These are phyloP conservation scores for Phytophthora ohioensis DNA, from an alignment of 352 stramenopile species.

Conservation along the genomic window DNA sequence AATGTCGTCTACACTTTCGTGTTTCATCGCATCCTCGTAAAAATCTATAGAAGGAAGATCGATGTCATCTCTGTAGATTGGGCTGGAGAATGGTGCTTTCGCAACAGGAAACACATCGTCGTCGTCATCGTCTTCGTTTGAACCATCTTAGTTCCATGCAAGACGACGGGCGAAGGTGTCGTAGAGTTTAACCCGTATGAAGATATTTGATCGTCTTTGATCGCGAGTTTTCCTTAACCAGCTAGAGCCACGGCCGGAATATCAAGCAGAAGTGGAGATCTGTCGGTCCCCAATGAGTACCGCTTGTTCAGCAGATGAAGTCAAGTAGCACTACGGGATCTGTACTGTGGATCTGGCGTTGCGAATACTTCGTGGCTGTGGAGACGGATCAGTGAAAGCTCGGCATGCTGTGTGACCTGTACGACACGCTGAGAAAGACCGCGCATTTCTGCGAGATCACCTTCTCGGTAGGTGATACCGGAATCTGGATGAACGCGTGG, in stretches of 20 bases:
- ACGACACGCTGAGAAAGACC: no score
- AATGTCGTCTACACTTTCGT: conserved; percentile 10
- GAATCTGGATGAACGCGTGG: no score
- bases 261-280: conserved; percentile 34
- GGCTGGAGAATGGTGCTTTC: conserved; percentile 28
- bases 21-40: background rate
- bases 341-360: background rate
- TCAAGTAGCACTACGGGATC: conserved; percentile 28
- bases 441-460: no score
- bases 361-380: no score
- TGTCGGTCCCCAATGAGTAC: conserved; percentile 59
- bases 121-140: conserved; percentile 4
- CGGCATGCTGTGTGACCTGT: no score
- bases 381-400: no score
- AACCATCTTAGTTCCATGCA: conserved; percentile 14
- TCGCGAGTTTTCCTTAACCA: conserved; percentile 8
- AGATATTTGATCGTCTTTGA: conserved; percentile 1
- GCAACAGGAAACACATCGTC: conserved; percentile 40
- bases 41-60: background rate
- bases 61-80: conserved; percentile 20
- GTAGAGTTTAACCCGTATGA: conserved; percentile 27
- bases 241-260: conserved; percentile 32
- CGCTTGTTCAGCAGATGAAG: conserved; percentile 26
- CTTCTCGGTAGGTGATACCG: no score
- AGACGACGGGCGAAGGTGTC: conserved; percentile 33